phyloP scores from a whole-genome alignment of 2,329 filamentous ascomycete genomes.

The Cercospora zeae-maydis region DNA sequence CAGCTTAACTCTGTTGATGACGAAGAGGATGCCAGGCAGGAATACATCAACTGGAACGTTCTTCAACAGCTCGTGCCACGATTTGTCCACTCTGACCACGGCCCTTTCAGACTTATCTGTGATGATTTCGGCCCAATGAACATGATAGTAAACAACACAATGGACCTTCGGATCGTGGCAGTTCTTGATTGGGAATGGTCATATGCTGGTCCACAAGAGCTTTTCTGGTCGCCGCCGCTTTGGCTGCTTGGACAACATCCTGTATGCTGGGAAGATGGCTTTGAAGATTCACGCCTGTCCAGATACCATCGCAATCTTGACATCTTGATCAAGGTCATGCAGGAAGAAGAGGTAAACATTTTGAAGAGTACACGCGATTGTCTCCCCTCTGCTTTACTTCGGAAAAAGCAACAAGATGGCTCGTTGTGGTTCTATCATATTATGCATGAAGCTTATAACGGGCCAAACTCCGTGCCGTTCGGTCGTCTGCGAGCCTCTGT shows the following conservation, averaged over 20 bases:
- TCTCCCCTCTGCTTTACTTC: slow-evolving; percentile 2
- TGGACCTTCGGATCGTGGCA: slow-evolving; percentile 24
- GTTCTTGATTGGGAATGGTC: slow-evolving; percentile 31
- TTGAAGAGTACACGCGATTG: background rate
- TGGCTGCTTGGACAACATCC: slow-evolving; percentile 7
- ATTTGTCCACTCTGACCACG: slow-evolving; percentile 11
- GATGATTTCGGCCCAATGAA: slow-evolving; percentile 28
- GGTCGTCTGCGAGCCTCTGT: background rate
- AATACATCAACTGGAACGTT: slow-evolving; percentile 24
- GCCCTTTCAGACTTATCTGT: slow-evolving; percentile 21
- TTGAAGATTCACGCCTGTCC: background rate
- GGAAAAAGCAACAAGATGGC: background rate
- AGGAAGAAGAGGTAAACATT: background rate
- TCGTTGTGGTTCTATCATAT: slow-evolving; percentile 11
- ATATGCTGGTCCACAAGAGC: slow-evolving; percentile 24
- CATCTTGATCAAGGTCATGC: background rate
- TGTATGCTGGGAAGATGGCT: background rate
- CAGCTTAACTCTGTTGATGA: slow-evolving; percentile 29
- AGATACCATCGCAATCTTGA: background rate
- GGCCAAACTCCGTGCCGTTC: slow-evolving; percentile 1
- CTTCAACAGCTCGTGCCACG: slow-evolving; percentile 7
- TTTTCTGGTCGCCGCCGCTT: slow-evolving; percentile 23
- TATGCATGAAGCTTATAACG: slow-evolving; percentile 5
- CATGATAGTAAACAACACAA: slow-evolving; percentile 25
- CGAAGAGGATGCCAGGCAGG: slow-evolving; percentile 28